Conservation (phyloP, 495 filamentous ascomycete genomes). For the Tetracladium setigerum region DNA sequence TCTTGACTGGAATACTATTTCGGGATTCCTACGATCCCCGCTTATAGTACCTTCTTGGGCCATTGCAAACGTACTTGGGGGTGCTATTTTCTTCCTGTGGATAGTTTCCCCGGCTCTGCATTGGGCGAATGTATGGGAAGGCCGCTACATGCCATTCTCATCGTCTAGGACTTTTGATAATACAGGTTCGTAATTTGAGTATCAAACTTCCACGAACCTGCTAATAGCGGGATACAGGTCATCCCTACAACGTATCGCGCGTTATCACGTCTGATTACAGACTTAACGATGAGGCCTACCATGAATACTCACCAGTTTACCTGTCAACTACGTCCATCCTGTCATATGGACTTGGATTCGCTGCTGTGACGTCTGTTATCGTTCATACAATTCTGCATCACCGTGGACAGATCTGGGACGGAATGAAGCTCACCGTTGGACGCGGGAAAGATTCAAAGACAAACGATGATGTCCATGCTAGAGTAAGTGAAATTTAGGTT, state of each 20-base stretch:
- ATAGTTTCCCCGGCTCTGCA: constrained; percentile 28
- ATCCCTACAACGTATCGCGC: constrained; percentile 44
- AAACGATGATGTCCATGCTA: no score
- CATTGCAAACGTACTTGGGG: constrained; percentile 14
- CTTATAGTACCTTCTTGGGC: constrained; percentile 21
- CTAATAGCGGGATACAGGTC: constrained; percentile 56
- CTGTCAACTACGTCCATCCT: constrained; percentile 57
- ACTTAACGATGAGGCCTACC: constrained; percentile 45
- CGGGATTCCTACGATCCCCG: constrained; percentile 45
- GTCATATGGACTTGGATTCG: constrained; percentile 64
- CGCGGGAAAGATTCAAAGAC: no score
- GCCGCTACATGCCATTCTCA: constrained; percentile 29
- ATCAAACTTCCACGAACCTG: no score
- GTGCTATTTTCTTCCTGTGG: constrained; percentile 29
- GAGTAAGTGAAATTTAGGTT: no score
- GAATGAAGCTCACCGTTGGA: constrained; percentile 39
- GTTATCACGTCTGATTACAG: constrained; percentile 43
- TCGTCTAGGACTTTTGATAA: no score
- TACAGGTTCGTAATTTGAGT: no score
- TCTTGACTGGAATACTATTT: constrained; percentile 29
- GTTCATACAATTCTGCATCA: constrained; percentile 60
- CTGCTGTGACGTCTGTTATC: constrained; percentile 57
- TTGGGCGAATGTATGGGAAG: constrained; percentile 33
- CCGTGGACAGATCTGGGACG: constrained; percentile 52
- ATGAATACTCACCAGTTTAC: constrained; percentile 55